Evolutionary conservation across 768 basidiomycete species (phyloP).

Genomic region (Auricularia heimuer): DNA sequence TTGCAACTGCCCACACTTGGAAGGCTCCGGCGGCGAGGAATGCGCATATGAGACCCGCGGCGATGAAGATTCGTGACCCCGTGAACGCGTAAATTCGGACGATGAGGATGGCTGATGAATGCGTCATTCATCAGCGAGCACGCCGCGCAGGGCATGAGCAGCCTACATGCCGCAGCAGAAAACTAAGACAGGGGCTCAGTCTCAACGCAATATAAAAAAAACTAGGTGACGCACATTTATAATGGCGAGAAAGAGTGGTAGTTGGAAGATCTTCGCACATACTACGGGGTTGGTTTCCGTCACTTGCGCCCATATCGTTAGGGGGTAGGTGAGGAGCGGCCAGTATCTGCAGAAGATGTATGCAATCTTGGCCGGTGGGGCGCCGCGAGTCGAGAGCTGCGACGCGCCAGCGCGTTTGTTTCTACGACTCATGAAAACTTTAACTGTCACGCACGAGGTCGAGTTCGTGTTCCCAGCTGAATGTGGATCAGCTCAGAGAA

Average conservation of each 20-base stretch:
- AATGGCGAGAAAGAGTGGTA: neutral
- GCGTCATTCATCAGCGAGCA: too few relatives aligned
- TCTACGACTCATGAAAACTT: too few relatives aligned
- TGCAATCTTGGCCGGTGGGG: neutral
- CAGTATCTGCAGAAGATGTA: constrained; percentile 1
- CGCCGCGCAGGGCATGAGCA: too few relatives aligned
- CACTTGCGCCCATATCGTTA: neutral
- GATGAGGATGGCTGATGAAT: neutral
- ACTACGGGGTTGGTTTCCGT: neutral
- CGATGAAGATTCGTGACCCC: neutral
- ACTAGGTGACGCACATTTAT: neutral
- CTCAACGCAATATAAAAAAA: too few relatives aligned
- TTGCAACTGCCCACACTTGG: neutral
- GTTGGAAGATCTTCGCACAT: neutral
- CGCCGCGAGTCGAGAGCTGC: neutral
- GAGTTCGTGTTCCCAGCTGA: too few relatives aligned
- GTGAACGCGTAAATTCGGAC: neutral
- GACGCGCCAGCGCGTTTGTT: too few relatives aligned
- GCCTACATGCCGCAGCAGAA: neutral
- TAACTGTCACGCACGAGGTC: too few relatives aligned
- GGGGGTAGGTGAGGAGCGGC: neutral
- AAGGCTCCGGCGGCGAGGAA: neutral
- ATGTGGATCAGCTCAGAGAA: too few relatives aligned
- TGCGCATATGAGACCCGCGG: neutral
- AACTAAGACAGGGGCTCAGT: neutral